A percentile compares a stretch with the other conserved stretches of the same genome.
phyloP scores from a whole-genome alignment of 345 rosid genomes.

The Carallia pectinifolia region DNA sequence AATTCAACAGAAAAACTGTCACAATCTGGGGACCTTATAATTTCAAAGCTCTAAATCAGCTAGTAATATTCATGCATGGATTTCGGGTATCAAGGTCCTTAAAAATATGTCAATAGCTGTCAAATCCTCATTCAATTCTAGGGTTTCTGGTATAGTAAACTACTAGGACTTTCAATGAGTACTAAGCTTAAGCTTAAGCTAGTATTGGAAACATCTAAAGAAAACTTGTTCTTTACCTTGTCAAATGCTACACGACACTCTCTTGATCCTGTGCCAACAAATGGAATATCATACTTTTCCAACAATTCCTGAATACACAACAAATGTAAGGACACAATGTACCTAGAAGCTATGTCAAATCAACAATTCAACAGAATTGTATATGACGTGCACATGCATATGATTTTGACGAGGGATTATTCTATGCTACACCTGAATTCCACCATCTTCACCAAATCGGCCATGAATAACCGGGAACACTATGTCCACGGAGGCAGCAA shows the following conservation, averaged over 20 bases:
- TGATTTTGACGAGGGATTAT: constrained; percentile 7
- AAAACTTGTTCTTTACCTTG: constrained; percentile 48
- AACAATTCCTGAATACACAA: constrained; percentile 63
- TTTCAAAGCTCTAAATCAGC: neutral
- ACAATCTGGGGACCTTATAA: constrained; percentile 13
- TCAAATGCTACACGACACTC: constrained; percentile 86
- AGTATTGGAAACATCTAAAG: neutral
- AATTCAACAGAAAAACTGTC: constrained; percentile 14
- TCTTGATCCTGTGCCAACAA: constrained; percentile 84
- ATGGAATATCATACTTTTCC: constrained; percentile 72
- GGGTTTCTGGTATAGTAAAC: neutral
- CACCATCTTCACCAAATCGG: constrained; percentile 93
- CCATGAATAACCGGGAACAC: constrained; percentile 96
- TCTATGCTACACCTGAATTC: constrained; percentile 66
- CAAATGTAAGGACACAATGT: neutral
- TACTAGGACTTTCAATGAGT: neutral
- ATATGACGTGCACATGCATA: neutral
- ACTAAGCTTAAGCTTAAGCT: neutral
- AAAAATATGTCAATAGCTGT: neutral
- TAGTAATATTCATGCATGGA: neutral
- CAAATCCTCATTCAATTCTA: constrained; percentile 4
- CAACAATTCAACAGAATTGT: neutral
- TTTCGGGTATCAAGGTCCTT: neutral
- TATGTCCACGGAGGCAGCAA: constrained; percentile 76
- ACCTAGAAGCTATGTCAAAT: constrained; percentile 7